A percentile compares a stretch with the other conserved stretches of the same genome.
Conservation (phyloP, 1,139 yeast genomes). For the Suhomyces bokatorum region DNA sequence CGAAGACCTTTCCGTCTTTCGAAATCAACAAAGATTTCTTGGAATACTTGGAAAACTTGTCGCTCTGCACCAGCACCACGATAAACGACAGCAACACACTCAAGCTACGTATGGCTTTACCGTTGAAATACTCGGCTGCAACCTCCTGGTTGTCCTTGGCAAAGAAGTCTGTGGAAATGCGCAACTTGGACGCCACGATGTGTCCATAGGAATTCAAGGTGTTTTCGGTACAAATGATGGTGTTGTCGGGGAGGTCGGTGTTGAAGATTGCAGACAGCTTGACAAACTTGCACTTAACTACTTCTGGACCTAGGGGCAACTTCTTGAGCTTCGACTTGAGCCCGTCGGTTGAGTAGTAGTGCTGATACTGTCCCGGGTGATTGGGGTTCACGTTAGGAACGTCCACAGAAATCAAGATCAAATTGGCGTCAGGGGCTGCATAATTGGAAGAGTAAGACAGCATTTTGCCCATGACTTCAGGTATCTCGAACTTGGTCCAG, state of each 20-base stretch:
- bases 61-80: slow-evolving; percentile 52
- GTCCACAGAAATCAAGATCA: slow-evolving; percentile 32
- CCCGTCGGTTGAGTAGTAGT: slow-evolving; percentile 55
- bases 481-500: slow-evolving; percentile 50
- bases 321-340: slow-evolving; percentile 44
- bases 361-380: slow-evolving; percentile 11
- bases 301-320: slow-evolving; percentile 29
- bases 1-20: slow-evolving; percentile 55
- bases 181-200: slow-evolving; percentile 42
- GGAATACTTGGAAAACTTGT: slow-evolving; percentile 44
- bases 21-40: slow-evolving; percentile 55
- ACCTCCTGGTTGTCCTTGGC: slow-evolving; percentile 27
- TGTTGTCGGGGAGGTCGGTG: slow-evolving; percentile 37
- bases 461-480: background rate
- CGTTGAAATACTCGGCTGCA: slow-evolving; percentile 20
- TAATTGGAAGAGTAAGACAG: slow-evolving; percentile 26
- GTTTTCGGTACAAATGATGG: slow-evolving; percentile 52
- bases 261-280: slow-evolving; percentile 41
- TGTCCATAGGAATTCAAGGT: slow-evolving; percentile 46
- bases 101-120: slow-evolving; percentile 48
- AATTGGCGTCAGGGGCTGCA: slow-evolving; percentile 37
- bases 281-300: slow-evolving; percentile 51
- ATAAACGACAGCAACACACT: slow-evolving; percentile 53
- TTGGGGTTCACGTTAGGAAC: background rate
- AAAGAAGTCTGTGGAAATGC: slow-evolving; percentile 58